These are phyloP conservation scores for Candida gigantensis DNA, from an alignment of 1,139 yeast genomes.

Conservation along the genomic window DNA sequence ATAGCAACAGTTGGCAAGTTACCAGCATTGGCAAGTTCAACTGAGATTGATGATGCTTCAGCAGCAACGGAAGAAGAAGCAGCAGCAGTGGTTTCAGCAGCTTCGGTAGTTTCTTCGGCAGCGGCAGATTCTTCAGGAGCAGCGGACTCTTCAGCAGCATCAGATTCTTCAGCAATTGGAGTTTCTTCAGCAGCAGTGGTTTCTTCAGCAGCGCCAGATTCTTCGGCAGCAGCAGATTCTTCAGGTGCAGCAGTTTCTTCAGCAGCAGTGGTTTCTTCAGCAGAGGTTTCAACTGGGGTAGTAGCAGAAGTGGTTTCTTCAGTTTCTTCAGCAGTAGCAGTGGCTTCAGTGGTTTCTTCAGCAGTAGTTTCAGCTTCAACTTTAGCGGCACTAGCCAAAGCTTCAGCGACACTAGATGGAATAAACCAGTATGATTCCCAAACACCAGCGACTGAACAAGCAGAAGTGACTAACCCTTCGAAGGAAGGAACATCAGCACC, in stretches of 20 bases:
- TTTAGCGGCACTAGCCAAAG: slow-evolving; percentile 14
- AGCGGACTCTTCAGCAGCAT: slow-evolving; percentile 8
- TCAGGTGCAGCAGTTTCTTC: slow-evolving; percentile 8
- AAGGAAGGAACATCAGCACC: slow-evolving; percentile 25
- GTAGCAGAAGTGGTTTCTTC: slow-evolving; percentile 5
- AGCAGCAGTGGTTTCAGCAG: no score
- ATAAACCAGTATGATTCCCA: slow-evolving; percentile 27
- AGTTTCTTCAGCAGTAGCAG: slow-evolving; percentile 1
- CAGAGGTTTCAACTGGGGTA: slow-evolving; percentile 7
- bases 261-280: slow-evolving; percentile 8
- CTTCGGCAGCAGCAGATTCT: slow-evolving; percentile 7
- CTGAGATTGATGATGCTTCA: slow-evolving; percentile 7
- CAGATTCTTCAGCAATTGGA: slow-evolving; percentile 6
- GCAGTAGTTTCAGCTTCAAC: slow-evolving; percentile 12
- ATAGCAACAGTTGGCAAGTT: slow-evolving; percentile 12
- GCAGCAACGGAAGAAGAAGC: slow-evolving; percentile 7
- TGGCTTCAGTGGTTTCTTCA: slow-evolving; percentile 6
- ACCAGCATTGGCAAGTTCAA: slow-evolving; percentile 10
- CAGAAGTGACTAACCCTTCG: slow-evolving; percentile 27
- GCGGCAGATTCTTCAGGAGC: slow-evolving; percentile 6
- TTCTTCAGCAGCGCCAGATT: no score
- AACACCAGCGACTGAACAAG: slow-evolving; percentile 31
- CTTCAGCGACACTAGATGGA: slow-evolving; percentile 19
- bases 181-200: slow-evolving; percentile 1
- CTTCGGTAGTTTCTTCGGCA: slow-evolving; percentile 1